phyloP scores from a whole-genome alignment of 192 early-diverging fungal genomes.

The Coemansia biformis region DNA sequence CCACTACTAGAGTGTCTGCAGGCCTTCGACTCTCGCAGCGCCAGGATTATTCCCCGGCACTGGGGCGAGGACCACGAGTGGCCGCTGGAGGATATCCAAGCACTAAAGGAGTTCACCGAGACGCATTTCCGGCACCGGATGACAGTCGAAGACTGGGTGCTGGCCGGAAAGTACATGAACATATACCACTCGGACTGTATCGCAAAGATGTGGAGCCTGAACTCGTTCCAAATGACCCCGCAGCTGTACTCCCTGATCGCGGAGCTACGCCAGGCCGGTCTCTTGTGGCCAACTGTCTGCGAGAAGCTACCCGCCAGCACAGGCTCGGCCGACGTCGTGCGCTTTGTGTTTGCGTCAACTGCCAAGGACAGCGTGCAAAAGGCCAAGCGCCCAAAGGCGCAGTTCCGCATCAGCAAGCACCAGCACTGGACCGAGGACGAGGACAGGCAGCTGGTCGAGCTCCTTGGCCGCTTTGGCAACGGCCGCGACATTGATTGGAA shows the following conservation, averaged over 20 bases:
- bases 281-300: slow-evolving; percentile 39
- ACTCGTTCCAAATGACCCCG: slow-evolving; percentile 28
- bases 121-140: slow-evolving; percentile 21
- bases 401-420: slow-evolving; percentile 45
- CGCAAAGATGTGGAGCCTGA: slow-evolving; percentile 39
- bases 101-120: slow-evolving; percentile 33
- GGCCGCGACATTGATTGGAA: slow-evolving; percentile 44
- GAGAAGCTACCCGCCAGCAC: background rate
- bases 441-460: slow-evolving; percentile 18
- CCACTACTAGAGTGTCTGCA: slow-evolving; percentile 25
- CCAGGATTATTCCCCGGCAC: slow-evolving; percentile 9
- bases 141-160: slow-evolving; percentile 36
- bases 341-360: slow-evolving; percentile 25
- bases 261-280: slow-evolving; percentile 26
- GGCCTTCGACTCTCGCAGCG: slow-evolving; percentile 11
- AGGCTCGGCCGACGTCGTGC: slow-evolving; percentile 27
- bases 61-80: slow-evolving; percentile 13
- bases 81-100: slow-evolving; percentile 23
- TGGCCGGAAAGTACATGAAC: slow-evolving; percentile 44
- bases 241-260: slow-evolving; percentile 28
- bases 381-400: slow-evolving; percentile 26
- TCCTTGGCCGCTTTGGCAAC: slow-evolving; percentile 16
- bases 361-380: slow-evolving; percentile 12
- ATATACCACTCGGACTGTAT: slow-evolving; percentile 36
- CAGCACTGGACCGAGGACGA: slow-evolving; percentile 40